Evolutionary conservation across 1,284 basidiomycete species (phyloP).

Genomic region (Boletellus deceptivus): DNA sequence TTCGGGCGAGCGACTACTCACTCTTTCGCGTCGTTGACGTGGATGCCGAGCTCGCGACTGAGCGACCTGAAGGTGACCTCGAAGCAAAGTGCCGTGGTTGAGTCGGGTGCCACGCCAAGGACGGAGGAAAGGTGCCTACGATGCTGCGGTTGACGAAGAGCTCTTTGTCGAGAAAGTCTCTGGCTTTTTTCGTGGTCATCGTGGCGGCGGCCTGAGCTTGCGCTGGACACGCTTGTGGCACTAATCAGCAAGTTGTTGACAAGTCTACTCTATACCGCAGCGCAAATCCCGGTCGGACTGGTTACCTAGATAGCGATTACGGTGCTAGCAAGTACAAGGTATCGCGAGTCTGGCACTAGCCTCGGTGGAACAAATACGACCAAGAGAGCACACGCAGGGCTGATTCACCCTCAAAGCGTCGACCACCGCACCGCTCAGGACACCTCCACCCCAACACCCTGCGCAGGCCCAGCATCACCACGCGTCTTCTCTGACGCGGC

Average conservation of each 20-base stretch:
- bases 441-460: neutral
- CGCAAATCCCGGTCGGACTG: too few relatives aligned
- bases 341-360: too few relatives aligned
- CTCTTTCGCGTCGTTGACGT: conserved; percentile 75
- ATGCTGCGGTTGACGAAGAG: conserved; percentile 60
- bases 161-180: conserved; percentile 63
- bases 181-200: conserved; percentile 47
- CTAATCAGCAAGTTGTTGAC: too few relatives aligned
- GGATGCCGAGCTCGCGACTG: conserved; percentile 63
- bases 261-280: too few relatives aligned
- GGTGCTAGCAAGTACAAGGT: too few relatives aligned
- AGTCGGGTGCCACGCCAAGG: neutral
- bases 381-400: too few relatives aligned
- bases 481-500: neutral
- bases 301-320: too few relatives aligned
- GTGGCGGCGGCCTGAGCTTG: neutral
- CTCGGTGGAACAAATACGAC: too few relatives aligned
- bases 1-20: conserved; percentile 30
- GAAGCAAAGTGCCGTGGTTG: neutral
- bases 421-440: conserved; percentile 1
- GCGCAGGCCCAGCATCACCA: neutral
- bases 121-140: conserved; percentile 37
- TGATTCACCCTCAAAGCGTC: too few relatives aligned
- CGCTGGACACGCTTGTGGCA: conserved; percentile 6
- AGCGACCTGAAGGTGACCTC: conserved; percentile 75